Percentiles rank a stretch among this genome's conserved stretches.
phyloP scores from a whole-genome alignment of 352 stramenopile species.

The Phytophthora nicotianae region DNA sequence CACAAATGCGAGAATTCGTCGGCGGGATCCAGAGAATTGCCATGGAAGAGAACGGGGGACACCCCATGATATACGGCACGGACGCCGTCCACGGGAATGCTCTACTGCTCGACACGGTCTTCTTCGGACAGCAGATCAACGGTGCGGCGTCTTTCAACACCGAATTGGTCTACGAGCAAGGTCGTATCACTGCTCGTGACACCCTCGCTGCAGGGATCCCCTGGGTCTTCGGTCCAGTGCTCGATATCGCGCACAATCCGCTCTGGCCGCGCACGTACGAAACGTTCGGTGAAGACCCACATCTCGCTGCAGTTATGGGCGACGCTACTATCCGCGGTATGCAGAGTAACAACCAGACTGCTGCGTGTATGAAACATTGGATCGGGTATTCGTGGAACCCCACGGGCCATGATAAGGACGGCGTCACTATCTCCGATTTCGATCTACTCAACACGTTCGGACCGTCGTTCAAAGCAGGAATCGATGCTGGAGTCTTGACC shows the following conservation, averaged over 20 bases:
- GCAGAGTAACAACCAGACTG: conserved; percentile 58
- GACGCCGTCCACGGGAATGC: conserved; percentile 89
- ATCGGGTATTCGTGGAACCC: conserved; percentile 78
- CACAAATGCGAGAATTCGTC: conserved; percentile 69
- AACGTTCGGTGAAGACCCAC: conserved; percentile 91
- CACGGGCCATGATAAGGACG: conserved; percentile 78
- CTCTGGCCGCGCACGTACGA: conserved; percentile 89
- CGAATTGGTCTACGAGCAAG: conserved; percentile 60
- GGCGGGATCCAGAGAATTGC: conserved; percentile 73
- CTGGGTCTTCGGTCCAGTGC: conserved; percentile 89
- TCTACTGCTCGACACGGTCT: conserved; percentile 63
- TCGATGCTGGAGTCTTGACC: conserved; percentile 72
- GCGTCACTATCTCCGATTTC: conserved; percentile 62
- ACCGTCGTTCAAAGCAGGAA: conserved; percentile 74
- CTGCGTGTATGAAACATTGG: conserved; percentile 85
- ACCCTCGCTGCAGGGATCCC: conserved; percentile 79
- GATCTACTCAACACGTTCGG: conserved; percentile 80
- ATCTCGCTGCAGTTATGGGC: conserved; percentile 73
- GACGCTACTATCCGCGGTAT: conserved; percentile 67
- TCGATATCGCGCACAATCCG: conserved; percentile 80
- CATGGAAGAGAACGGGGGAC: conserved; percentile 55
- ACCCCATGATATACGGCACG: conserved; percentile 85
- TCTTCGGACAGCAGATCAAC: conserved; percentile 83
- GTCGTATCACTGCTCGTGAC: conserved; percentile 43
- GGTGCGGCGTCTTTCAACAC: conserved; percentile 86